Conservation (phyloP, 306 rosid genomes). For the Pyrus betulifolia region DNA sequence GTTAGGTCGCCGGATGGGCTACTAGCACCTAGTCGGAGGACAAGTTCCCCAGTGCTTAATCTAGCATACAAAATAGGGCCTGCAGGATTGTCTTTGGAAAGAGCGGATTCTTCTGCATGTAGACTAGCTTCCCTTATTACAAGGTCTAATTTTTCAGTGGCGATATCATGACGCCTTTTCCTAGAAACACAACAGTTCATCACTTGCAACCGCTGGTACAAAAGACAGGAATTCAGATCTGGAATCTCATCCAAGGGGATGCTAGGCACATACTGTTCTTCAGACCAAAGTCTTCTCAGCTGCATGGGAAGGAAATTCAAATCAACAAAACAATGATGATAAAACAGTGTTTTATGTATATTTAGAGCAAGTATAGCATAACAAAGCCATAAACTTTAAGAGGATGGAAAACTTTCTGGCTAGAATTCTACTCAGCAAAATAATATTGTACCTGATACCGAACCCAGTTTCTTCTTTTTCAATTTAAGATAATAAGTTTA, state of each 20-base stretch:
- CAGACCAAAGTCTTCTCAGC: slow-evolving; percentile 78
- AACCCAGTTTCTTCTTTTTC: not conserved
- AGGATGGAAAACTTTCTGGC: not conserved
- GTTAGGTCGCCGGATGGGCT: slow-evolving; percentile 44
- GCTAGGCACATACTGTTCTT: slow-evolving; percentile 57
- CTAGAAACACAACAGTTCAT: slow-evolving; percentile 88
- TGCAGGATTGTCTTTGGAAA: slow-evolving; percentile 23
- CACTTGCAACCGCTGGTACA: slow-evolving; percentile 84
- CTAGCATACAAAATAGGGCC: slow-evolving; percentile 64
- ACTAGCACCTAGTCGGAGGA: slow-evolving; percentile 81
- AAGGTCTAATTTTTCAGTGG: slow-evolving; percentile 63
- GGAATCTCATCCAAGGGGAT: slow-evolving; percentile 80
- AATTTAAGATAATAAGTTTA: not conserved
- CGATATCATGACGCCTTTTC: slow-evolving; percentile 60
- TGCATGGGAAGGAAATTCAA: slow-evolving; percentile 31
- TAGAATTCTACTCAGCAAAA: slow-evolving; percentile 9
- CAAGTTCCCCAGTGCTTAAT: slow-evolving; percentile 67
- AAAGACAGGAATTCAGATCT: slow-evolving; percentile 79
- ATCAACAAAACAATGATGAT: slow-evolving; percentile 13
- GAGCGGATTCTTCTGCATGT: slow-evolving; percentile 32
- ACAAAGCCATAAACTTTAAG: not conserved
- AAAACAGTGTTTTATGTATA: slow-evolving; percentile 9
- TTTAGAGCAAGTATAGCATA: not conserved
- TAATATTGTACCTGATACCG: not conserved
- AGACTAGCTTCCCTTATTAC: slow-evolving; percentile 58